These are phyloP conservation scores for Myrmaecium sp. DNA, from an alignment of 2,329 filamentous ascomycete species.

Conservation along the genomic window DNA sequence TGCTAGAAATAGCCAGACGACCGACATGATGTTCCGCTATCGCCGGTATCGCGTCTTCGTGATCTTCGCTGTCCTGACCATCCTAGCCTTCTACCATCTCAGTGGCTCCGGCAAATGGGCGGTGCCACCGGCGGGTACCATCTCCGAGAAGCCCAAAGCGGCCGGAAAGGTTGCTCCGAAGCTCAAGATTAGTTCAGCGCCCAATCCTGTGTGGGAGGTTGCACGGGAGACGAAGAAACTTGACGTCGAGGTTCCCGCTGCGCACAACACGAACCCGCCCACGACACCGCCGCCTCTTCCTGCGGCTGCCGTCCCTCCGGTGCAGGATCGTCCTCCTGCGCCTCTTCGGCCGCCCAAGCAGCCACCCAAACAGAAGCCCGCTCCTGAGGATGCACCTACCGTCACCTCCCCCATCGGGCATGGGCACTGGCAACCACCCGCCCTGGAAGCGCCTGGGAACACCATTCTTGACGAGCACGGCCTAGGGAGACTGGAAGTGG, in stretches of 20 bases:
- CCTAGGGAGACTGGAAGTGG: conserved; percentile 16
- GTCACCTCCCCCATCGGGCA: too few species aligned
- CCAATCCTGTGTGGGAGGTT: conserved; percentile 10
- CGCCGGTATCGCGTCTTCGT: conserved; percentile 46
- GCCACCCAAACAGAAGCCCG: conserved; percentile 6
- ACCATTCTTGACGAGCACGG: conserved; percentile 11
- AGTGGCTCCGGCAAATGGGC: conserved; percentile 26
- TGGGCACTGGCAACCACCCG: too few species aligned
- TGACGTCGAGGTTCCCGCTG: conserved; percentile 14
- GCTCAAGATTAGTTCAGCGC: conserved; percentile 4
- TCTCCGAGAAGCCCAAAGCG: conserved; percentile 4
- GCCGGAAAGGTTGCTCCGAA: conserved; percentile 2
- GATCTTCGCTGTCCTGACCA: conserved; percentile 35
- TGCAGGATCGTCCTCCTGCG: conserved; percentile 5
- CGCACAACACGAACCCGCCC: conserved; percentile 10
- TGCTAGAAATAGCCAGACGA: too few species aligned
- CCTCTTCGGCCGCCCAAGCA: conserved; percentile 2
- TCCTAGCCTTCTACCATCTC: conserved; percentile 39
- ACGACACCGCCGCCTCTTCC: conserved; percentile 16
- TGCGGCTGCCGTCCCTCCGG: conserved; percentile 8
- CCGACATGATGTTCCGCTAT: conserved; percentile 40
- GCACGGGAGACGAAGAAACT: conserved; percentile 17
- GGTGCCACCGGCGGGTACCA: conserved; percentile 8
- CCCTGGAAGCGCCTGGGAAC: too few species aligned
- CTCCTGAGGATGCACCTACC: conserved; percentile 3